These are phyloP conservation scores for Sporothrix humicola DNA, from an alignment of 2,329 filamentous ascomycete species.

Conservation along the genomic window DNA sequence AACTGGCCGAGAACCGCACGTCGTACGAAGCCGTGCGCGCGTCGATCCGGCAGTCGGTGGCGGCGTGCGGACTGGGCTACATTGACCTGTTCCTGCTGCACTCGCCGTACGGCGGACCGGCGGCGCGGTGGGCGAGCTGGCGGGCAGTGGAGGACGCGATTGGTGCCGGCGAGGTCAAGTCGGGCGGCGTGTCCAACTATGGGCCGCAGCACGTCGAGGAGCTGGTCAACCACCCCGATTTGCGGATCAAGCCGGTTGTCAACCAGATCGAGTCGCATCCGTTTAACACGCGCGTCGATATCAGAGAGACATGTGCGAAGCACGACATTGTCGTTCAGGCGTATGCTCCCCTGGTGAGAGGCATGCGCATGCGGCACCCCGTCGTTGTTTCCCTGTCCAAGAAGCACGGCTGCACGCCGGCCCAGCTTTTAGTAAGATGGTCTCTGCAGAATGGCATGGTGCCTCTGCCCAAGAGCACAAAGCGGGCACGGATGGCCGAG, in stretches of 20 bases:
- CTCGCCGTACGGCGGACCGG: constrained; percentile 75
- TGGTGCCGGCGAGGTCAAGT: constrained; percentile 70
- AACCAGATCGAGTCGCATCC: constrained; percentile 86
- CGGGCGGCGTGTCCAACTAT: constrained; percentile 79
- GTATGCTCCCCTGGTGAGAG: constrained; percentile 78
- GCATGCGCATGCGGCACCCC: constrained; percentile 70
- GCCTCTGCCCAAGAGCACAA: constrained; percentile 74
- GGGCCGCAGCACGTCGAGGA: constrained; percentile 76
- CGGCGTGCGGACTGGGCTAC: constrained; percentile 71
- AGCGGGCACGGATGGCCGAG: constrained; percentile 64
- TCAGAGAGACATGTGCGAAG: constrained; percentile 68
- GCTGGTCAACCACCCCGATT: constrained; percentile 60
- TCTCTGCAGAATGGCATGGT: constrained; percentile 75
- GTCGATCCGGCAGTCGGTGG: constrained; percentile 69
- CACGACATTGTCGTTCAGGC: constrained; percentile 76
- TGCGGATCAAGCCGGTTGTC: constrained; percentile 68
- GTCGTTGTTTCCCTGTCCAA: constrained; percentile 65
- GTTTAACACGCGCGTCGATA: constrained; percentile 75
- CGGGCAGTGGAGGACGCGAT: constrained; percentile 78
- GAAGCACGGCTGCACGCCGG: constrained; percentile 73
- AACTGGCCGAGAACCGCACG: constrained; percentile 69
- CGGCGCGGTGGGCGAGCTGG: constrained; percentile 74
- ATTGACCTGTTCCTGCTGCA: constrained; percentile 82
- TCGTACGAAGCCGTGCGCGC: constrained; percentile 70
- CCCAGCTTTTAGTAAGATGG: constrained; percentile 79